These are phyloP conservation scores for Neurospora sp. DNA, from an alignment of 495 filamentous ascomycete species.

Conservation along the genomic window DNA sequence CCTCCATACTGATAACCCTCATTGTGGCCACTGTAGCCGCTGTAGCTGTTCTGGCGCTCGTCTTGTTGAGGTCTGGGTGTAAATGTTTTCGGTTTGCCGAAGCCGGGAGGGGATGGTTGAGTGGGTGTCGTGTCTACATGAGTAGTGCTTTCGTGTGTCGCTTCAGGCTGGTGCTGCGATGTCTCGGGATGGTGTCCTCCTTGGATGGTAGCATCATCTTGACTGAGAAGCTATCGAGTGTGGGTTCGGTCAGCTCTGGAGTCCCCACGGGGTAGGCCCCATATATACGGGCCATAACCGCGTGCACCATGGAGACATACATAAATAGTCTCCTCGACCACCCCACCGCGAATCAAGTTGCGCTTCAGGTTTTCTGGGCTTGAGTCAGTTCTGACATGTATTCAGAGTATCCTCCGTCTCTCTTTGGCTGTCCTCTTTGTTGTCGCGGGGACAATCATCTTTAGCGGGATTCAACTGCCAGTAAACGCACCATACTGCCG, in stretches of 20 bases:
- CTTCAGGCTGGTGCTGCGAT: conserved; percentile 1
- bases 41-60: neutral
- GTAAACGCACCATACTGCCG: conserved; percentile 25
- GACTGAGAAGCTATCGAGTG: conserved; percentile 39
- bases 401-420: neutral
- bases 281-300: neutral
- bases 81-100: neutral
- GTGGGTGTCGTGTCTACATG: conserved; percentile 6
- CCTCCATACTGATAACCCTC: conserved; percentile 4
- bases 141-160: conserved; percentile 19
- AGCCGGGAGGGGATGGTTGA: neutral
- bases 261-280: neutral
- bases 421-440: neutral
- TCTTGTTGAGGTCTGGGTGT: neutral
- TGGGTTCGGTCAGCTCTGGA: conserved; percentile 5
- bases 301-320: conserved; percentile 25
- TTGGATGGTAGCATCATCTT: conserved; percentile 29
- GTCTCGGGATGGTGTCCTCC: conserved; percentile 10
- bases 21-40: conserved; percentile 1
- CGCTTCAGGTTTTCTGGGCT: conserved; percentile 47
- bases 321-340: conserved; percentile 50
- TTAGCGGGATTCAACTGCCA: neutral
- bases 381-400: neutral
- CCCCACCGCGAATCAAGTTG: conserved; percentile 52
- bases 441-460: neutral